Conservation (phyloP, 176 grass and related monocot genomes). For the Paspalum vaginatum region DNA sequence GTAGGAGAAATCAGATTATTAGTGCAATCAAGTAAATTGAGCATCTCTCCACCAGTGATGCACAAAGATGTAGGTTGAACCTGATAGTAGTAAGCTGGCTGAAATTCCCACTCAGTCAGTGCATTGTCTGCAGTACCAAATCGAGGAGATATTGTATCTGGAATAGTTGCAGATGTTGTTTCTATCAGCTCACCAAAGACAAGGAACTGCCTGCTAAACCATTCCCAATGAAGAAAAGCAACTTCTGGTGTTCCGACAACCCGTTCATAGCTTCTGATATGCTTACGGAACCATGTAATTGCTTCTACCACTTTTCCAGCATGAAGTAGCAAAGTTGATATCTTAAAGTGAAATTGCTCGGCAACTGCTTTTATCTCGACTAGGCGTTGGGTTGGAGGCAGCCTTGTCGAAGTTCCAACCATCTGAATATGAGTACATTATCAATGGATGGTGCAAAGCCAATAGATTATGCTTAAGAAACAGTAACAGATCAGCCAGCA, state of each 20-base stretch:
- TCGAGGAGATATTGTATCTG: conserved; percentile 66
- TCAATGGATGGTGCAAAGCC: conserved; percentile 40
- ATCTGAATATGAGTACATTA: conserved; percentile 63
- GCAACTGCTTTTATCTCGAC: conserved; percentile 94
- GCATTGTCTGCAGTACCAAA: conserved; percentile 79
- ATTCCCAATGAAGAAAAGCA: conserved; percentile 96
- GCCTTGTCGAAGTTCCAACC: conserved; percentile 79
- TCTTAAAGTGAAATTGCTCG: conserved; percentile 93
- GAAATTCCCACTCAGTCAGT: conserved; percentile 96
- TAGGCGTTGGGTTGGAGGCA: conserved; percentile 90
- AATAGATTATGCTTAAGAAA: conserved; percentile 39
- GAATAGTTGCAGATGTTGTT: conserved; percentile 68
- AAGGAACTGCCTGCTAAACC: conserved; percentile 94
- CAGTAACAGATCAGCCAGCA: conserved; percentile 1
- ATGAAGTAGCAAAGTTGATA: conserved; percentile 96
- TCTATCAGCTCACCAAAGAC: conserved; percentile 96
- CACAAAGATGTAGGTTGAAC: conserved; percentile 46
- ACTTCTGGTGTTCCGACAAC: conserved; percentile 71
- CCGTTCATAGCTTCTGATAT: conserved; percentile 70
- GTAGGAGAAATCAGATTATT: conserved; percentile 45
- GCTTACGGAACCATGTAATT: conserved; percentile 86
- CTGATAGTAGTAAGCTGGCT: conserved; percentile 99
- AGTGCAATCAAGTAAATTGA: conserved; percentile 39
- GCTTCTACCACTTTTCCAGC: conserved; percentile 87
- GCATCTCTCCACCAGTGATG: conserved; percentile 1